Evolutionary conservation across 1,139 yeast species (phyloP).

Genomic region (Kodamaea suecica): DNA sequence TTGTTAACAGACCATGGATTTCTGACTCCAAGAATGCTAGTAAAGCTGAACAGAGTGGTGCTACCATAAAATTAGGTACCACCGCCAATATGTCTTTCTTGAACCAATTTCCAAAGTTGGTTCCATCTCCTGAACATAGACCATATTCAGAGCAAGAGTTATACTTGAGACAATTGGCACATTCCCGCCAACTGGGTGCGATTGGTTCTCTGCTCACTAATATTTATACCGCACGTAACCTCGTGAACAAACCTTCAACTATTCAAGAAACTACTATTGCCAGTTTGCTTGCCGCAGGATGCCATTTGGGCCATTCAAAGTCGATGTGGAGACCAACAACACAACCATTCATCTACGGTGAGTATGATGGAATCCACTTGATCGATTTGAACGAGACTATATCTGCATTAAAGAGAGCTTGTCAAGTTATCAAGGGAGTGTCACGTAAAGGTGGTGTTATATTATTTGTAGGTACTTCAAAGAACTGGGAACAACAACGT

Average conservation of each 20-base stretch:
- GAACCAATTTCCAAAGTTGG: conserved; percentile 37
- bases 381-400: conserved; percentile 86
- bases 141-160: conserved; percentile 72
- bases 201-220: conserved; percentile 66
- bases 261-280: conserved; percentile 60
- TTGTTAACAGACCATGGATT: conserved; percentile 37
- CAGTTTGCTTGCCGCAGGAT: conserved; percentile 84
- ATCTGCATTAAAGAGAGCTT: conserved; percentile 70
- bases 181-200: conserved; percentile 42
- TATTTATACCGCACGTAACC: conserved; percentile 69
- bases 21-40: neutral
- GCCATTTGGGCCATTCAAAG: conserved; percentile 88
- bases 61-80: conserved; percentile 22
- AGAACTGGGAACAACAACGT: conserved; percentile 64
- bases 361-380: conserved; percentile 82
- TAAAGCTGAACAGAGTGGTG: conserved; percentile 4
- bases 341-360: conserved; percentile 85
- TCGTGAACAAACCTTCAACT: conserved; percentile 56
- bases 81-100: conserved; percentile 32
- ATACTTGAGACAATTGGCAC: conserved; percentile 64
- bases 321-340: conserved; percentile 79
- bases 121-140: conserved; percentile 44
- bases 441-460: conserved; percentile 83
- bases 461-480: conserved; percentile 79
- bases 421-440: conserved; percentile 75